Evolutionary conservation across 306 rosid genomes (phyloP).

Genomic region (Adenanthera pavonina): DNA sequence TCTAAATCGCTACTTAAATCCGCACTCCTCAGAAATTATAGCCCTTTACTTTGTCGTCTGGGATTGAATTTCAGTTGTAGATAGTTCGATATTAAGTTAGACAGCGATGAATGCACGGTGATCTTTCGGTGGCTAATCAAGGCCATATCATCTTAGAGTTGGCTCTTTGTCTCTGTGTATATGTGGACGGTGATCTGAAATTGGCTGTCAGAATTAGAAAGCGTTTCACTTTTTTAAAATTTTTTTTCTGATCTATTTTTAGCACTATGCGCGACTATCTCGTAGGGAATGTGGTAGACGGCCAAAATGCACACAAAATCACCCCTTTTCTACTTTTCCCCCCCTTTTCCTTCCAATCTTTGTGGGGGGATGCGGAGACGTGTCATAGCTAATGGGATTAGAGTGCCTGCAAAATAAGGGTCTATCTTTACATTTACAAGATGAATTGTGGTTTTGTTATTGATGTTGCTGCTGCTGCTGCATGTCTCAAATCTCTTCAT

Average conservation of each 20-base stretch:
- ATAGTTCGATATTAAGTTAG: constrained; percentile 1
- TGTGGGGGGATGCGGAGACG: constrained; percentile 5
- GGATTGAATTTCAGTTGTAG: background rate
- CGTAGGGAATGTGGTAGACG: constrained; percentile 12
- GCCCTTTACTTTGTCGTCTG: background rate
- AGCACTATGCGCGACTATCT: constrained; percentile 20
- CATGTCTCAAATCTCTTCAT: constrained; percentile 9
- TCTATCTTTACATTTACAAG: constrained; percentile 23
- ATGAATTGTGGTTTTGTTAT: constrained; percentile 5
- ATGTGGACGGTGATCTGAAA: constrained; percentile 42
- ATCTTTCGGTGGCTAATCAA: background rate
- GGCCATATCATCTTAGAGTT: constrained; percentile 31
- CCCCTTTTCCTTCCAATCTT: background rate
- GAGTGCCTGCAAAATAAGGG: constrained; percentile 4
- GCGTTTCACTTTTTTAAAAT: background rate
- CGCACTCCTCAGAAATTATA: background rate
- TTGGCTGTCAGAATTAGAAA: constrained; percentile 6
- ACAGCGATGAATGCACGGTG: background rate
- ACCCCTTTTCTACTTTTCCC: background rate
- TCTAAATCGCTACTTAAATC: background rate
- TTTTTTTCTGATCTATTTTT: constrained; percentile 36
- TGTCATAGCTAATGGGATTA: constrained; percentile 31
- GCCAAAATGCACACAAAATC: background rate
- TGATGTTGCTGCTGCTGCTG: background rate
- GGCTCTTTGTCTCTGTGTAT: constrained; percentile 7